phyloP scores from a whole-genome alignment of 2,329 filamentous ascomycete genomes.

The Claviceps spartinae region DNA sequence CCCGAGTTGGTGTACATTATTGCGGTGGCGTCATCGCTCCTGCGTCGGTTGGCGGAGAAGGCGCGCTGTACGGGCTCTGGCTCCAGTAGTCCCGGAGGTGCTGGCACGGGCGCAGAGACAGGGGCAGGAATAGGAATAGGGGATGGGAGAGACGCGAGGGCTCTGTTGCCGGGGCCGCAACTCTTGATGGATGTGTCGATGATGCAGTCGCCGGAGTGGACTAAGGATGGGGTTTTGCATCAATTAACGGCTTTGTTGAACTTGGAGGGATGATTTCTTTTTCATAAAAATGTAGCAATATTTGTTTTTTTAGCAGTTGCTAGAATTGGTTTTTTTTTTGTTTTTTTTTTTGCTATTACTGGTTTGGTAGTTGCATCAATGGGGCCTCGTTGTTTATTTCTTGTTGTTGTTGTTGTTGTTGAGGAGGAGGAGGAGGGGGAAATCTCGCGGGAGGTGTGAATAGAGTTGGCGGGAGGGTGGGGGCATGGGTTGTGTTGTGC shows the following conservation, averaged over 20 bases:
- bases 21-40: constrained; percentile 50
- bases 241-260: constrained; percentile 47
- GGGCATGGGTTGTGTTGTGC: neutral
- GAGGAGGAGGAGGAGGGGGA: no score
- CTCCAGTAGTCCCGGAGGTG: constrained; percentile 18
- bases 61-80: constrained; percentile 40
- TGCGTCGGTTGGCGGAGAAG: constrained; percentile 59
- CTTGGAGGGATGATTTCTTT: constrained; percentile 31
- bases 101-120: no score
- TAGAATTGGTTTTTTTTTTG: neutral
- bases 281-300: no score
- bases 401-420: no score
- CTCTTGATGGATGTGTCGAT: constrained; percentile 53
- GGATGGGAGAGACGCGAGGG: constrained; percentile 34
- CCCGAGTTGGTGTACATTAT: constrained; percentile 48
- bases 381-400: no score
- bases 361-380: no score
- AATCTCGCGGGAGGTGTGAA: no score
- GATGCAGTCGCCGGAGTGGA: constrained; percentile 47
- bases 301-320: neutral
- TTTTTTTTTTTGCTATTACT: neutral
- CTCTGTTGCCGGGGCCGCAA: constrained; percentile 51
- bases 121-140: constrained; percentile 11
- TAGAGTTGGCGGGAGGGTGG: no score
- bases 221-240: constrained; percentile 52